Percentiles rank a stretch among this genome's conserved stretches.
These are phyloP conservation scores for Sequoiadendron giganteum DNA, from an alignment of 75 land plant species.

Conservation along the genomic window DNA sequence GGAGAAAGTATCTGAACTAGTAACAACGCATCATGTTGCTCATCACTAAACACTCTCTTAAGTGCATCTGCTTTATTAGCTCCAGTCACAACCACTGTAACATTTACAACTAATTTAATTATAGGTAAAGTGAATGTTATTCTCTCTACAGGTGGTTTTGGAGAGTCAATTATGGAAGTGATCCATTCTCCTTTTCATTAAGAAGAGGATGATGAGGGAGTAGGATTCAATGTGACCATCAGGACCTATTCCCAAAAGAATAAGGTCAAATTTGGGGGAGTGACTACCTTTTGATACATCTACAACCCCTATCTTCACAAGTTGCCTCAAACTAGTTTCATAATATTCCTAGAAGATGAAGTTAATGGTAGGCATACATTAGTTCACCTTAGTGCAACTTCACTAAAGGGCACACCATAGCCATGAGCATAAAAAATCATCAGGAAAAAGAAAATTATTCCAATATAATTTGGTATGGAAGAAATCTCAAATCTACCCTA, in stretches of 20 bases:
- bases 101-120: conserved; percentile 68
- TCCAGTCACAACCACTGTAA: conserved; percentile 61
- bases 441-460: too few species aligned
- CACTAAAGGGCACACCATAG: too few species aligned
- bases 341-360: conserved; percentile 19
- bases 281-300: neutral
- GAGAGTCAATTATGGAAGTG: conserved; percentile 70
- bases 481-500: too few species aligned
- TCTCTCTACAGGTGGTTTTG: conserved; percentile 80
- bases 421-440: too few species aligned
- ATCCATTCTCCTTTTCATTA: conserved; percentile 69
- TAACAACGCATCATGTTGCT: conserved; percentile 28
- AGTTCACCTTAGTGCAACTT: too few species aligned
- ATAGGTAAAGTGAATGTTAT: conserved; percentile 81
- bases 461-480: too few species aligned
- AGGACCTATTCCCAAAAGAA: conserved; percentile 82
- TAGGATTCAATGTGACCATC: conserved; percentile 89
- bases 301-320: conserved; percentile 24
- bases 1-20: conserved; percentile 74
- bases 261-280: conserved; percentile 68
- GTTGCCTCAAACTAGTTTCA: conserved; percentile 52
- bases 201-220: conserved; percentile 65
- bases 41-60: conserved; percentile 37
- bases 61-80: conserved; percentile 57
- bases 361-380: too few species aligned